Evolutionary conservation across 2,329 filamentous ascomycete genomes (phyloP).

Genomic region (Cryphonectria radicalis): DNA sequence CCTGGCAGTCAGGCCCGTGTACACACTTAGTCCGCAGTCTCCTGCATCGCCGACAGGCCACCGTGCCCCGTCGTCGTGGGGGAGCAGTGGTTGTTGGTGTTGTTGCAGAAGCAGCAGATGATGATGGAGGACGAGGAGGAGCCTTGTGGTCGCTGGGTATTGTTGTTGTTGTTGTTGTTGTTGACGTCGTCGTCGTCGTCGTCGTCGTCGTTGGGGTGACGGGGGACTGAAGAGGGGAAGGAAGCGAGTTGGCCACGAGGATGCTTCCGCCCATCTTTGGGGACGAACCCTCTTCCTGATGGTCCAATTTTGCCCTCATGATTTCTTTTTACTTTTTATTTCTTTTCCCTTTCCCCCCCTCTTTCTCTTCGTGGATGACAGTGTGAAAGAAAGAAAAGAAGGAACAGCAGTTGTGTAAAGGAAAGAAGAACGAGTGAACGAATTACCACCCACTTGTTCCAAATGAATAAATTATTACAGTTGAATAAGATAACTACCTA

Average conservation of each 20-base stretch:
- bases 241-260: slow-evolving; percentile 22
- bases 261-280: slow-evolving; percentile 28
- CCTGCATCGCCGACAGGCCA: slow-evolving; percentile 30
- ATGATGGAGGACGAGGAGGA: neutral
- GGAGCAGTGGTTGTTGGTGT: slow-evolving; percentile 16
- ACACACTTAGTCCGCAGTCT: slow-evolving; percentile 30
- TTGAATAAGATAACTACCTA: neutral
- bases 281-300: slow-evolving; percentile 17
- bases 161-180: neutral
- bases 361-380: neutral
- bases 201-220: slow-evolving; percentile 8
- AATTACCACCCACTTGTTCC: neutral
- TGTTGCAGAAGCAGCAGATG: slow-evolving; percentile 1
- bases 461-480: neutral
- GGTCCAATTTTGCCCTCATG: slow-evolving; percentile 23
- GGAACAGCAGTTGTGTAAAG: no score
- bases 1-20: slow-evolving; percentile 26
- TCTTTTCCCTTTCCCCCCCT: neutral
- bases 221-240: slow-evolving; percentile 23
- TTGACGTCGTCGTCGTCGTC: no score
- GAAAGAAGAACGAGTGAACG: no score
- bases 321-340: neutral
- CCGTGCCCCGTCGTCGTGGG: slow-evolving; percentile 26
- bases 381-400: no score
- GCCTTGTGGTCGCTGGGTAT: neutral